Base-by-base conservation (phyloP, 2,329 filamentous ascomycete genomes). In the Fusarium sp. region DNA sequence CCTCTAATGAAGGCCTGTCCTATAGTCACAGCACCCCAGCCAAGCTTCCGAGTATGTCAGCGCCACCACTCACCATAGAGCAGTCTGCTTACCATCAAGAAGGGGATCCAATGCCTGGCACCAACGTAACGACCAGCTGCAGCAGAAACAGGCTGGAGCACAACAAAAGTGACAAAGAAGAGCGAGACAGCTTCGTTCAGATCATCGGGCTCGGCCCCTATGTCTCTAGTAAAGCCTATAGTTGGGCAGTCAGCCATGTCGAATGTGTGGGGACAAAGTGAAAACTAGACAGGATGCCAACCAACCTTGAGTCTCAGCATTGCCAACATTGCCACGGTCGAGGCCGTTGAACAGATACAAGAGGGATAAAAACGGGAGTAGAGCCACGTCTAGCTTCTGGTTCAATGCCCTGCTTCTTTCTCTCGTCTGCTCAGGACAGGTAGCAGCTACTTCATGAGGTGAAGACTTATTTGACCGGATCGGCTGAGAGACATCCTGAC, bases 331-430 rank as follows among this genome's bases (percentile, higher is more conserved):
- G 22, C 75, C 72, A 29, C 76, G 72, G 56, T 79, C 77, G 3
- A 79, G 71, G 2, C 76, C 75, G 52, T 79, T 79, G 58, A 78
- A 76, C 4, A 79, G 68, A 40, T 79, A 79, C 13, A 79, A 68
- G 9, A 77, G 66, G 11, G 76, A 78, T 3, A 79, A 63, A 6
- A 79, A 67, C 5, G 77, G 77, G 8, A 79, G 66, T 4, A 79
- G 68, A 15, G 72, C 69, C 19, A 76, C 28, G 46, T 79, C 77
- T 26, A 76, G 61, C 58, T 76, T 77, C 22, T 74, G 69, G 56
- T 77, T 77, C 47, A 77, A 40, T 10, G 64, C 53, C 28, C 49
- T 57, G 22, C 59, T 68, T 40, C 50, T 52, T 25, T 50, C 53
- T 35, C 32, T 36, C 7, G 24, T 43, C 9, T 68, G 35, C n/a